A percentile compares a stretch with the other conserved stretches of the same genome.
These are phyloP conservation scores for Ascocoryne sarcoides DNA, from an alignment of 2,329 filamentous ascomycete species.

Conservation along the genomic window DNA sequence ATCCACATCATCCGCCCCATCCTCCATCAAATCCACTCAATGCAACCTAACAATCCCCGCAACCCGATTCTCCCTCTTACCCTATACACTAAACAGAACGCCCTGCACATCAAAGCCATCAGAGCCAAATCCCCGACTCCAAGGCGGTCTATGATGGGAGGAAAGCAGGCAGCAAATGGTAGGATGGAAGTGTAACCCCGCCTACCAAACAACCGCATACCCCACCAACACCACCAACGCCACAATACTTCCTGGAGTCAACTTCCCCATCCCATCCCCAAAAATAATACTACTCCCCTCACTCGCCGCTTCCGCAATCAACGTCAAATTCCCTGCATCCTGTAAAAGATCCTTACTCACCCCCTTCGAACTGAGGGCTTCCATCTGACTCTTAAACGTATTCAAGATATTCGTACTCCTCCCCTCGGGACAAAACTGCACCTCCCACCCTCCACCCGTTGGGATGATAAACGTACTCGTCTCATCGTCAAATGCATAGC, in stretches of 20 bases:
- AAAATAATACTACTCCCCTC: constrained; percentile 7
- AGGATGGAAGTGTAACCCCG: too few species aligned
- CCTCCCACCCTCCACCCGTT: constrained; percentile 65
- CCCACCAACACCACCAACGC: constrained; percentile 25
- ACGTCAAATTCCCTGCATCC: constrained; percentile 22
- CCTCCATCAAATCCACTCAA: not conserved
- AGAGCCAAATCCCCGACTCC: too few species aligned
- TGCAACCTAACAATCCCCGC: not conserved
- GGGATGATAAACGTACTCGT: constrained; percentile 54
- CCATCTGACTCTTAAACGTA: constrained; percentile 42
- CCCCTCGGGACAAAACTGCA: constrained; percentile 65
- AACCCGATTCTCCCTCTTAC: not conserved
- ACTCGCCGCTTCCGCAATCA: constrained; percentile 17
- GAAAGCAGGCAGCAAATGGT: too few species aligned
- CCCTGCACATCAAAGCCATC: too few species aligned
- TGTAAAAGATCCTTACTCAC: constrained; percentile 30
- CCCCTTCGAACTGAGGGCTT: constrained; percentile 35
- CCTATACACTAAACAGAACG: too few species aligned
- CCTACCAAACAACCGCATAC: too few species aligned
- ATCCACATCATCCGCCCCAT: constrained; percentile 1
- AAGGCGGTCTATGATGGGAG: too few species aligned
- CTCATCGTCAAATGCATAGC: constrained; percentile 57
- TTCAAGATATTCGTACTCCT: constrained; percentile 50
- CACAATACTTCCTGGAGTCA: constrained; percentile 14
- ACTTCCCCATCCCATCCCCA: constrained; percentile 10